Evolutionary conservation across 2,329 filamentous ascomycete genomes (phyloP).

Genomic region (Fusarium brachygibbosum): DNA sequence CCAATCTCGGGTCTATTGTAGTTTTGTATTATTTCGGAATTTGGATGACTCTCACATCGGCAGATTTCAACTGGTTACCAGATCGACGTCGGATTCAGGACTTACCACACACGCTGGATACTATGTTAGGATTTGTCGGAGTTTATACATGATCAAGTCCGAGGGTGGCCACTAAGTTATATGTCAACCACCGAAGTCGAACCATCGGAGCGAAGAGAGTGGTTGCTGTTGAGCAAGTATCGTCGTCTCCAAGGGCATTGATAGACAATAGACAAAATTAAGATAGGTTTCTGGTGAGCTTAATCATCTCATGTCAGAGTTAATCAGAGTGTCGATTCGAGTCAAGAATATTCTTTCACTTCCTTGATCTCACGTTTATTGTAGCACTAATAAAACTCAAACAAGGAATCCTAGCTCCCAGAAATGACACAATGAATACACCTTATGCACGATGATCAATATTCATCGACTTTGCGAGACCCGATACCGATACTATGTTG

Average conservation of each 20-base stretch:
- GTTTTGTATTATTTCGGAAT: neutral
- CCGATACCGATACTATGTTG: neutral
- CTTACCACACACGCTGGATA: neutral
- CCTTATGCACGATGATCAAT: neutral
- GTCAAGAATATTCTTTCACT: neutral
- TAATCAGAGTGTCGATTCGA: neutral
- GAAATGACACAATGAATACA: neutral
- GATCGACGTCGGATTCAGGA: neutral
- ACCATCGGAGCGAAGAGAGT: neutral
- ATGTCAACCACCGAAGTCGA: neutral
- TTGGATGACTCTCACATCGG: neutral
- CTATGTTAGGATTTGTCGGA: neutral
- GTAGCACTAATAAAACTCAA: neutral
- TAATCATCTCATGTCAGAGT: too few species aligned
- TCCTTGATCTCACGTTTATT: neutral
- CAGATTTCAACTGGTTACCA: neutral
- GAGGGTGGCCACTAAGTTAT: neutral
- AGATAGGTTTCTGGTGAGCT: neutral
- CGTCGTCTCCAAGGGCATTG: neutral
- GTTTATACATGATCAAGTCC: neutral
- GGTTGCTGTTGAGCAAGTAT: neutral
- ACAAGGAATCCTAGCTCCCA: neutral
- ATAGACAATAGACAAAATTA: neutral
- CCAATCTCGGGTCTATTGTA: neutral
- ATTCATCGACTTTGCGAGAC: neutral